These are phyloP conservation scores for Chlorencoelia australis DNA, from an alignment of 2,329 filamentous ascomycete species.

Conservation along the genomic window DNA sequence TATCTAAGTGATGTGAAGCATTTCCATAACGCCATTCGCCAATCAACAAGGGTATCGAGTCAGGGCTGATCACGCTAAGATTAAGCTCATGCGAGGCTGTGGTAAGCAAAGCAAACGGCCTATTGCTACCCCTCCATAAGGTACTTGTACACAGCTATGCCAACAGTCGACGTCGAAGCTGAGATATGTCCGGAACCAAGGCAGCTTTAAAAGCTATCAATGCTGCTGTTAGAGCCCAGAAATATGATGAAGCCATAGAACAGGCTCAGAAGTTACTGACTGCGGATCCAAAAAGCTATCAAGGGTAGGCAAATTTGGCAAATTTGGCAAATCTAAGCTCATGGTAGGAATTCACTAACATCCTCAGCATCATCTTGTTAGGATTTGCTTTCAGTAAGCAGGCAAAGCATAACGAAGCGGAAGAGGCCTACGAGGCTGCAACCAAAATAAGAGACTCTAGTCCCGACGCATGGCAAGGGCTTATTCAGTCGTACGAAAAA, in stretches of 20 bases:
- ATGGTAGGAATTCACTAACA: conserved; percentile 4
- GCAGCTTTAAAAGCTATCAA: conserved; percentile 72
- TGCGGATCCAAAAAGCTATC: conserved; percentile 69
- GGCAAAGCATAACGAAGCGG: conserved; percentile 60
- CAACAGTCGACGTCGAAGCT: not conserved
- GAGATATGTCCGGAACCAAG: conserved; percentile 40
- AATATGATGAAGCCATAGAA: conserved; percentile 65
- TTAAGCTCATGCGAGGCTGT: no score
- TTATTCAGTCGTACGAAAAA: conserved; percentile 77
- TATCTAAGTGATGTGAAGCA: no score
- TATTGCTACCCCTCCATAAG: no score
- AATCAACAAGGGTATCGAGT: no score
- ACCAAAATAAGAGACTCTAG: conserved; percentile 63
- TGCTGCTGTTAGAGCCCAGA: conserved; percentile 64
- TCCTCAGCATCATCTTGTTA: conserved; percentile 64
- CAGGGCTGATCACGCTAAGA: no score
- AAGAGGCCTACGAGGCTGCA: conserved; percentile 65
- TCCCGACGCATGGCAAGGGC: conserved; percentile 80
- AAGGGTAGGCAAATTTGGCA: conserved; percentile 55
- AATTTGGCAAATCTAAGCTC: no score
- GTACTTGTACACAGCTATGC: no score
- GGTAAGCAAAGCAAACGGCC: no score
- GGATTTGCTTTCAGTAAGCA: conserved; percentile 78
- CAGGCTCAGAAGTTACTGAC: conserved; percentile 61
- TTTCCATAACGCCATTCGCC: no score